Percentiles rank a stretch among this genome's conserved stretches.
Evolutionary conservation across 495 filamentous ascomycete genomes (phyloP).

Genomic region (Glonium stellatum): DNA sequence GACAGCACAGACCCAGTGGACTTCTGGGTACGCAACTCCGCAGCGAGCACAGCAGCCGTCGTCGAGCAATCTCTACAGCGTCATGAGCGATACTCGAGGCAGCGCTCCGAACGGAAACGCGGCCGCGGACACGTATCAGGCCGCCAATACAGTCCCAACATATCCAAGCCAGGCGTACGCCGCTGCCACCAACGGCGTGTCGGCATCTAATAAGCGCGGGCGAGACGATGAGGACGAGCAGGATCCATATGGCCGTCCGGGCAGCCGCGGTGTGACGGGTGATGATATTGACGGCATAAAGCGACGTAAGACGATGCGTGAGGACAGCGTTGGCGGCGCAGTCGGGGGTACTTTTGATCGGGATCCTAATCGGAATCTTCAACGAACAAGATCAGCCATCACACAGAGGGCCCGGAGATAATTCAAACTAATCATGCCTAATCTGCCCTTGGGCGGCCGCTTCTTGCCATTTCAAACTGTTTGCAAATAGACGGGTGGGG

Average conservation of each 20-base stretch:
- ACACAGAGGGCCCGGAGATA: slow-evolving; percentile 22
- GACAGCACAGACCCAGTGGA: slow-evolving; percentile 65
- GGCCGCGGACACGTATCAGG: slow-evolving; percentile 44
- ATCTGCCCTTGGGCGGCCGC: slow-evolving; percentile 12
- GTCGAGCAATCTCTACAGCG: slow-evolving; percentile 79
- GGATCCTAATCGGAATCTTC: slow-evolving; percentile 17
- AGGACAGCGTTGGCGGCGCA: slow-evolving; percentile 46
- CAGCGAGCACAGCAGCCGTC: slow-evolving; percentile 59
- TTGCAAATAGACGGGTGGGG: slow-evolving; percentile 28
- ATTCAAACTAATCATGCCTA: slow-evolving; percentile 9
- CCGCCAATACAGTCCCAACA: slow-evolving; percentile 32
- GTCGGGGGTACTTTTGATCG: slow-evolving; percentile 34
- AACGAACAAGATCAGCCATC: slow-evolving; percentile 17
- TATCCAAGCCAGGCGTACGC: slow-evolving; percentile 59
- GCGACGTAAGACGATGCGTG: slow-evolving; percentile 73
- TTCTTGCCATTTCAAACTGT: slow-evolving; percentile 13
- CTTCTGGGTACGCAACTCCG: slow-evolving; percentile 71
- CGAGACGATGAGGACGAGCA: slow-evolving; percentile 67
- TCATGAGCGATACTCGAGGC: slow-evolving; percentile 77
- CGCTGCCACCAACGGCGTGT: slow-evolving; percentile 59
- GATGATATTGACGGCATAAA: slow-evolving; percentile 62
- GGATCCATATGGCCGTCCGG: slow-evolving; percentile 57
- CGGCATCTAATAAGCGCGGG: slow-evolving; percentile 67
- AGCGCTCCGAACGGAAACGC: slow-evolving; percentile 57
- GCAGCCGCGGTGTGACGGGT: slow-evolving; percentile 44